These are phyloP conservation scores for Vanilla planifolia DNA, from an alignment of 106 monocot species.

Conservation along the genomic window DNA sequence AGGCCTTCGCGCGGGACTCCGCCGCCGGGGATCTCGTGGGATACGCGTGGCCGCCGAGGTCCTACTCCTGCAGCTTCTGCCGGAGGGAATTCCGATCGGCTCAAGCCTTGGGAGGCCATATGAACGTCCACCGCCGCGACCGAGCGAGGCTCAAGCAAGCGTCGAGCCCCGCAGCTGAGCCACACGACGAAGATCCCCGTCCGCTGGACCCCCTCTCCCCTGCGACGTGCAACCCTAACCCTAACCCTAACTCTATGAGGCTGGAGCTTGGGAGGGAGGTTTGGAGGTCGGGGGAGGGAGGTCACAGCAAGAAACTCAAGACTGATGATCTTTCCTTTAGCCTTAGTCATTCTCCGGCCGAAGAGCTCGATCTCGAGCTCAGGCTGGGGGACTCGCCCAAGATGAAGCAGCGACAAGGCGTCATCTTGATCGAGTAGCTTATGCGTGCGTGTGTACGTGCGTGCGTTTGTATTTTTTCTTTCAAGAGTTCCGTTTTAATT, in stretches of 20 bases:
- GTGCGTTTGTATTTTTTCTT: constrained; percentile 6
- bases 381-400: constrained; percentile 41
- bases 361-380: constrained; percentile 63
- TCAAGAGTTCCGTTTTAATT: no score
- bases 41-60: constrained; percentile 1
- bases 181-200: no score
- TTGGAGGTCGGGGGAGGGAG: constrained; percentile 2
- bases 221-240: constrained; percentile 2
- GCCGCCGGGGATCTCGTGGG: not conserved
- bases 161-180: constrained; percentile 10
- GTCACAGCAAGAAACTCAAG: constrained; percentile 21
- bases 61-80: constrained; percentile 7
- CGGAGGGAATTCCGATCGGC: constrained; percentile 6
- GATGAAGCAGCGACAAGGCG: constrained; percentile 17
- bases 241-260: constrained; percentile 1
- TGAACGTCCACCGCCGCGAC: constrained; percentile 35
- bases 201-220: no score
- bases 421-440: not conserved
- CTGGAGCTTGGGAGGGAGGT: constrained; percentile 26
- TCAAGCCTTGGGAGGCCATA: constrained; percentile 14
- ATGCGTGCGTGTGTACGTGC: constrained; percentile 6
- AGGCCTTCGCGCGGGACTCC: not conserved
- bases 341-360: constrained; percentile 18
- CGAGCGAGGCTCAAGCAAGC: constrained; percentile 20
- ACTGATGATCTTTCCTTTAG: constrained; percentile 1